Base-by-base conservation (phyloP, 202 grass and related monocot species). In the Thinopyrum obtusiflorum region DNA sequence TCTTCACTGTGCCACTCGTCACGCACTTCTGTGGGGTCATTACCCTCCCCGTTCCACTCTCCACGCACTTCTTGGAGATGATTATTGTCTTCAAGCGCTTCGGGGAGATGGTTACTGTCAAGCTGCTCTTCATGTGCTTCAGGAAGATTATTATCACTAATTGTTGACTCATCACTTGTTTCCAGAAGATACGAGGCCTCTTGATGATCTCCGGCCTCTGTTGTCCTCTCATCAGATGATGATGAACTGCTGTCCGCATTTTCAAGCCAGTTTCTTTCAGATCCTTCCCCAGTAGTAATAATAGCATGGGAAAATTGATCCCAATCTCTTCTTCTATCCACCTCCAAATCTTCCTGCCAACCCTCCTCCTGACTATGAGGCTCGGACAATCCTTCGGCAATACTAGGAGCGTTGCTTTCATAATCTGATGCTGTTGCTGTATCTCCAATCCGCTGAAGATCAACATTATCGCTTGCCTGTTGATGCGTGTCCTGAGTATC, bases 1-100 rank as follows among this genome's bases (percentile, higher is more conserved):
- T 78, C 83, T 33, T 92, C 92, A 28, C 91, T 89, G 39, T 80
- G 90, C 91, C 90, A 96, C 81, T 92, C 88, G 1, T 88, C 91
- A 79, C 82, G 88, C 49, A 28, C 68, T 86, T 91, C 88, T 84
- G 80, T 44, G 59, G 86, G 67, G 79, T 9, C 35, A 27, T 81
- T 79, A 26, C 63, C 70, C 78, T 68, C 70, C 78, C 75, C 80
- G 6, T 75, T 77, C 90, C 91, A 92, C 79, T 66, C 76, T 69
- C 77, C 90, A 78, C 28, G 77, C n/a, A 73, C 51, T 89, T 85
- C 88, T 57, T 69, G 84, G 89, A 86, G 82, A 35, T 86, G 68
- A 85, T 80, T 87, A 36, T 88, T 84, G 9, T 88, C 86, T 80
- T 91, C 89, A 73, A 81, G 80, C 64, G 68, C 84, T 87, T 68